A percentile compares a stretch with the other conserved stretches of the same genome.
Conservation (phyloP, 768 basidiomycete genomes). For the Cytidiella melzeri region DNA sequence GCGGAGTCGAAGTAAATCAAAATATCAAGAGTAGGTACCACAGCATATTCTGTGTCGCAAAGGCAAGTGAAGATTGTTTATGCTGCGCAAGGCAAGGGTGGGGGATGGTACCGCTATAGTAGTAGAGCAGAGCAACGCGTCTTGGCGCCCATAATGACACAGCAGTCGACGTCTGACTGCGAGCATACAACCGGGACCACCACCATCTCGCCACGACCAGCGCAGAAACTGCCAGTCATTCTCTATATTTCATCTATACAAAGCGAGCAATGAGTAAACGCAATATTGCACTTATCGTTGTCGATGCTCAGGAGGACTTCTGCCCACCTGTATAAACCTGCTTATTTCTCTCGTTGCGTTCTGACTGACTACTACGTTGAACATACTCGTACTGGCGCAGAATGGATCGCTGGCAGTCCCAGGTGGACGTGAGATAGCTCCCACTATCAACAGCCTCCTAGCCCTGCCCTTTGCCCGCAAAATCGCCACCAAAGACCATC, state of each 20-base stretch:
- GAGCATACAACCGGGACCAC: no score
- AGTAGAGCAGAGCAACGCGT: not conserved
- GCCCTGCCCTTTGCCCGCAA: slow-evolving; percentile 44
- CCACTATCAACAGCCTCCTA: slow-evolving; percentile 51
- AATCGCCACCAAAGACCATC: slow-evolving; percentile 54
- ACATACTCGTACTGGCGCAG: slow-evolving; percentile 8
- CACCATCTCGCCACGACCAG: no score
- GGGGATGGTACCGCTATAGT: no score
- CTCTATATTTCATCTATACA: no score
- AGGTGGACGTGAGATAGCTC: slow-evolving; percentile 51
- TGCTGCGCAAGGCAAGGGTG: not conserved
- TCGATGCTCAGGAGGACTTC: slow-evolving; percentile 86
- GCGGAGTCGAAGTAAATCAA: no score
- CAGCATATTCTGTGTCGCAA: not conserved
- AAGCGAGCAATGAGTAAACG: not conserved
- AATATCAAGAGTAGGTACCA: no score
- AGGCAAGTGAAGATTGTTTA: not conserved
- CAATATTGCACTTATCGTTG: slow-evolving; percentile 51
- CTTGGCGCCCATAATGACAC: no score
- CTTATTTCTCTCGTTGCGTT: not conserved
- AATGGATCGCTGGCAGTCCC: slow-evolving; percentile 67
- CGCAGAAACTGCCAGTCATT: no score
- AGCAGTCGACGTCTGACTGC: no score
- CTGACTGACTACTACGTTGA: not conserved
- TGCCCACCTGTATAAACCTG: slow-evolving; percentile 30